Conservation (phyloP, 2,329 filamentous ascomycete genomes). For the Rhinocladiella mackenziei region DNA sequence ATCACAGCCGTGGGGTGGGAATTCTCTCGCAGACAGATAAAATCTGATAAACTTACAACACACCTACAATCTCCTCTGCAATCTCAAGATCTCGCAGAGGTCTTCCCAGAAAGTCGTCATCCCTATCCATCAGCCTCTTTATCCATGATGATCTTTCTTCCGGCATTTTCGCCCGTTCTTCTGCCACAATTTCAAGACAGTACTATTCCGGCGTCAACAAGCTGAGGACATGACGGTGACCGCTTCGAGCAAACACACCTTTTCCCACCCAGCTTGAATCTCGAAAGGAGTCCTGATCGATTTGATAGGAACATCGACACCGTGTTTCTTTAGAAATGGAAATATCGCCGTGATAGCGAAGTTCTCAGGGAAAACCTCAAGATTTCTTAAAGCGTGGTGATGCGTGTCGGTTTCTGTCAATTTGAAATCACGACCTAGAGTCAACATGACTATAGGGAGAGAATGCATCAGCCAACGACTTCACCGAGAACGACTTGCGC, state of each 20-base stretch:
- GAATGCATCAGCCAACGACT: too few relatives aligned
- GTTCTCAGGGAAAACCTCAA: conserved; percentile 2
- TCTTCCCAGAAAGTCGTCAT: conserved; percentile 4
- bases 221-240: too few relatives aligned
- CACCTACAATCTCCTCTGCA: conserved; percentile 4
- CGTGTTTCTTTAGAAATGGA: neutral
- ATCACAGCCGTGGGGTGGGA: neutral
- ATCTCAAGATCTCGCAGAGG: neutral
- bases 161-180: neutral
- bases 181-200: neutral
- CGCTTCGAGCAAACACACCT: neutral
- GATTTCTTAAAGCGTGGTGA: neutral
- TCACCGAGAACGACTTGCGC: neutral
- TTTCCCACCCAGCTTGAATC: conserved; percentile 1
- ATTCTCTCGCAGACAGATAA: neutral
- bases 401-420: conserved; percentile 1
- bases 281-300: neutral
- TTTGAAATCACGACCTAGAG: neutral
- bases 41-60: neutral
- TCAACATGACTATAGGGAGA: neutral
- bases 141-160: conserved; percentile 2
- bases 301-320: neutral
- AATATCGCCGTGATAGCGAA: neutral
- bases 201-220: neutral
- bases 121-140: neutral